These are phyloP conservation scores for Thermothielavioides terrestris DNA, from an alignment of 495 filamentous ascomycete genomes.

Conservation along the genomic window DNA sequence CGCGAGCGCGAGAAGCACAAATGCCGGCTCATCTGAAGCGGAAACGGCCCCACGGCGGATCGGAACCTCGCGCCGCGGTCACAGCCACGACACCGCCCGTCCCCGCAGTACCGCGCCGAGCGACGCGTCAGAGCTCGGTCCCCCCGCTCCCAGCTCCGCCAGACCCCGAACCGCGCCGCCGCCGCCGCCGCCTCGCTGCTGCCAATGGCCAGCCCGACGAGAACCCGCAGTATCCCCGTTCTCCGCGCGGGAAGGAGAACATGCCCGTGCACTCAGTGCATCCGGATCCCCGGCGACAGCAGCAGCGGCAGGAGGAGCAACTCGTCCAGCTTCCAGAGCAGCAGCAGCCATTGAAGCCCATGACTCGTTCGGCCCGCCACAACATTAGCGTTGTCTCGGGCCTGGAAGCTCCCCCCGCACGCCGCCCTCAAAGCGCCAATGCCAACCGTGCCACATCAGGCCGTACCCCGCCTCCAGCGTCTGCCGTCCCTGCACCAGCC, in stretches of 20 bases:
- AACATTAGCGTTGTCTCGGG: too few relatives aligned
- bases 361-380: slow-evolving; percentile 17
- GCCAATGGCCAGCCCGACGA: slow-evolving; percentile 6
- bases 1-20: not conserved
- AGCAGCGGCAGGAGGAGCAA: not conserved
- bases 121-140: slow-evolving; percentile 36
- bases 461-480: not conserved
- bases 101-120: slow-evolving; percentile 24
- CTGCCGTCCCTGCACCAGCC: not conserved
- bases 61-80: not conserved
- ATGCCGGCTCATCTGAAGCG: slow-evolving; percentile 36
- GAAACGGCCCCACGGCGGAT: slow-evolving; percentile 28
- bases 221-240: not conserved
- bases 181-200: slow-evolving; percentile 22
- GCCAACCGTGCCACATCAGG: not conserved
- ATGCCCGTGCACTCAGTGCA: slow-evolving; percentile 18
- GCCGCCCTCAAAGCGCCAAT: not conserved
- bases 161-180: slow-evolving; percentile 31
- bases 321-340: too few relatives aligned
- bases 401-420: too few relatives aligned
- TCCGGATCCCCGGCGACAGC: too few relatives aligned
- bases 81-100: not conserved
- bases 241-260: slow-evolving; percentile 24
- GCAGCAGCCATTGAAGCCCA: not conserved
- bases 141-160: slow-evolving; percentile 21